phyloP scores from a whole-genome alignment of 805 yeast genomes.

The Suhomyces faveliae region DNA sequence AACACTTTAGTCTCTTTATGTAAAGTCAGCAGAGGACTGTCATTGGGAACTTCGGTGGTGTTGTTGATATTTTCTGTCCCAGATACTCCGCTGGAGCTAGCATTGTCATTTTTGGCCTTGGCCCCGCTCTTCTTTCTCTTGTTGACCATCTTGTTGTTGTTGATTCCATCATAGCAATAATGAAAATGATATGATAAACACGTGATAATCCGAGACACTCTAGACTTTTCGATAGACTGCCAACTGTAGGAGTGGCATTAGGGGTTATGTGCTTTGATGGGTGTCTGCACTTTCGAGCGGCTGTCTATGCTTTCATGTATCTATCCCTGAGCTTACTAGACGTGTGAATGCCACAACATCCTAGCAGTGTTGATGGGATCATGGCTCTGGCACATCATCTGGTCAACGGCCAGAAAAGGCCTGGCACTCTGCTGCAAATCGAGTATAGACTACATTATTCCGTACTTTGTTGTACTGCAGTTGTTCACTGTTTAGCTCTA shows the following conservation, averaged over 20 bases:
- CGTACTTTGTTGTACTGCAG: neutral
- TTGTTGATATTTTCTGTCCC: neutral
- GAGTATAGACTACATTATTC: neutral
- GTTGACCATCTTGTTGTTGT: neutral
- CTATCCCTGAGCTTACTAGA: too few relatives aligned
- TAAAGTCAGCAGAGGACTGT: neutral
- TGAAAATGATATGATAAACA: neutral
- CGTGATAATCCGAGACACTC: neutral
- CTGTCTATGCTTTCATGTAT: too few relatives aligned
- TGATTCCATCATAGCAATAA: neutral
- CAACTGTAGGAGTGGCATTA: too few relatives aligned
- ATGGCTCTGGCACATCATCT: too few relatives aligned
- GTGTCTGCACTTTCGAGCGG: too few relatives aligned
- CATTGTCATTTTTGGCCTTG: neutral
- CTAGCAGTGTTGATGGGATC: too few relatives aligned
- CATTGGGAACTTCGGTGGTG: neutral
- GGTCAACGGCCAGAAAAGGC: neutral
- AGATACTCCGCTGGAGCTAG: neutral
- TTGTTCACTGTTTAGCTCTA: neutral
- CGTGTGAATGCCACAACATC: too few relatives aligned
- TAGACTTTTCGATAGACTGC: too few relatives aligned
- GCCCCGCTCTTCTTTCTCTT: neutral
- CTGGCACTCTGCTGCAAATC: too few relatives aligned
- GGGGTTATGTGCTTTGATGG: too few relatives aligned
- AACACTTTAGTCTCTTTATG: slow-evolving; percentile 7